Base-by-base conservation (phyloP, 495 filamentous ascomycete genomes). In the Lasiosphaeria miniovina region DNA sequence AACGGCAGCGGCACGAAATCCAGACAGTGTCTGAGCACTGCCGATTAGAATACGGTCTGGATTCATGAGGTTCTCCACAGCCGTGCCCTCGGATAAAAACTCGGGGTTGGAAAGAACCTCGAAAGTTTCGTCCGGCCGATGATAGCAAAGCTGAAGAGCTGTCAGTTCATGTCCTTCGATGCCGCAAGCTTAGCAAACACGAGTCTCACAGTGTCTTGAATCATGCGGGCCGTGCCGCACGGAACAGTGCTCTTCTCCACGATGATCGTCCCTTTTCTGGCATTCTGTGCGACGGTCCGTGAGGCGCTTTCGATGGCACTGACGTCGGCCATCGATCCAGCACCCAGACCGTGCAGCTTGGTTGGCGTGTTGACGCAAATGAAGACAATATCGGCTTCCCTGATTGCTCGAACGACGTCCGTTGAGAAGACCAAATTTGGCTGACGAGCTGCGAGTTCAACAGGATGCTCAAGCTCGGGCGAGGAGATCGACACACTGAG, bases 211-310 rank as follows among this genome's bases (percentile, higher is more conserved):
- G 86, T 89, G 53, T 86, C 81, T 52, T 83, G 80, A 24, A 95
- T 82, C 35, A 84, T 79, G 41, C 90, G 79, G 0, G 90, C 87
- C 5, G 90, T 95, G 17, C 87, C 78, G 63, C 87, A 90, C 5
- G 90, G 90, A 34, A 95, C 90, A 0, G 90, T 95, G 49, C 83
- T 87, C 73, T 93, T 93, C 74, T 93, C 90, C 2, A 93, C 90
- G 17, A 95, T 78, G 58, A 93, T 90, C 46, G 87, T 84, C 24
- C 87, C 87, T 6, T 78, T 70, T 49, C 77, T 82, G 9, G 90
- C 85, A 54, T 86, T 74, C 51, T 80, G 72, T 0, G 90, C 90
- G 36, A 93, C 86, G 34, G 82, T 83, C 45, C 82, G 74, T 7
- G 83, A 82, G 0, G 87, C 90, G 41, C 80, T 78, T 68, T 95